Evolutionary conservation across 2,329 filamentous ascomycete genomes (phyloP), one percentile per base, ranked within the genome.

Genomic region (Microcyclosporella mali): DNA sequence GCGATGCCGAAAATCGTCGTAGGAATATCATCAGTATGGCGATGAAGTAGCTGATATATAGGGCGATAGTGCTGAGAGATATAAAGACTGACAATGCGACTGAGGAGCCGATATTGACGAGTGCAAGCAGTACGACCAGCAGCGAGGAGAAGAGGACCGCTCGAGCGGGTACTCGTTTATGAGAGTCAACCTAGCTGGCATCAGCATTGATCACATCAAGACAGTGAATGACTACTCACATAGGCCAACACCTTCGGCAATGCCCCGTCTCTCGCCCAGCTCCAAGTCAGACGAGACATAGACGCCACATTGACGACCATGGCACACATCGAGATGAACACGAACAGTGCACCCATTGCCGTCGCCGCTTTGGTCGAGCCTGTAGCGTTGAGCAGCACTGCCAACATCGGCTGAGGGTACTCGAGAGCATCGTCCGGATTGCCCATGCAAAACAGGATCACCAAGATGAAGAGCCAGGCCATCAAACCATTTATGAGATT

Each of bases 251-350:
- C 50, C 17, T 45, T 42, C 4, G 55, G 54, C 15, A 57, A 36
- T 6, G 43, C 55, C n/a, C 55, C 52, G 33, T 57, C 55, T 35
- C 55, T 46, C n/a, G 55, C 51, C 52, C 51, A 57, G 12, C 45
- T 47, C 55, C 55, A 57, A n/a, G 43, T 56, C 9, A 56, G 46
- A 16, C 52, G 46, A 6, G 54, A 57, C 31, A 51, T 41, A 4
- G 51, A 57, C 6, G 52, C 54, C 34, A 60, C 52, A 17, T 45
- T 47, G 3, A 44, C 41, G 10, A 52, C 27, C 32, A 44, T 45
- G 9, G 33, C 49, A 12, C 36, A 37, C 11, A 51, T 41, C 6
- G 35, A 29, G n/a, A 50, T 47, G 12, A 52, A 10, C 3, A 52
- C 25, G 12, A 50, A 28, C 9, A 46, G 27, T 1, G 37, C 38